Percentiles rank a stretch among this genome's conserved stretches.
These are phyloP conservation scores for Aspergillus pseudoterreus DNA, from an alignment of 2,329 filamentous ascomycete genomes.

Conservation along the genomic window DNA sequence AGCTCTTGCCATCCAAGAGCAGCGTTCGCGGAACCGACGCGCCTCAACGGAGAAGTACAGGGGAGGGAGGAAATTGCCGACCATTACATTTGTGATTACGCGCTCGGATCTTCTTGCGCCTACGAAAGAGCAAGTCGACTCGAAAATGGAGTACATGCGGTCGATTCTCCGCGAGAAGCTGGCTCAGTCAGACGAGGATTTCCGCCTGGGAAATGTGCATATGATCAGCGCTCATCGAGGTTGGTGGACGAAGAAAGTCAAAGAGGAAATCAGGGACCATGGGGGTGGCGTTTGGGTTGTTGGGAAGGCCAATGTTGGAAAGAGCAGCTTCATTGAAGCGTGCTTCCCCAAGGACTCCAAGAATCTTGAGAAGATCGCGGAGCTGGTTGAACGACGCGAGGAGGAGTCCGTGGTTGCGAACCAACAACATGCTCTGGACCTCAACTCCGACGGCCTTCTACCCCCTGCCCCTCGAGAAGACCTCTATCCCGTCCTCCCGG, in stretches of 20 bases:
- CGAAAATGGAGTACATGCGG: conserved; percentile 78
- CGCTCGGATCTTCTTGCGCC: conserved; percentile 81
- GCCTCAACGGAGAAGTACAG: conserved; percentile 64
- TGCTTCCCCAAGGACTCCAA: conserved; percentile 74
- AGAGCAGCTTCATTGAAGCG: conserved; percentile 83
- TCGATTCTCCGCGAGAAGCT: conserved; percentile 74
- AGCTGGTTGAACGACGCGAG: conserved; percentile 29
- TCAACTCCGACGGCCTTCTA: conserved; percentile 54
- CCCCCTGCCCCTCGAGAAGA: conserved; percentile 72
- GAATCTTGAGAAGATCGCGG: conserved; percentile 38
- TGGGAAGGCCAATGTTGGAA: conserved; percentile 97
- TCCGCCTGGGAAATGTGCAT: conserved; percentile 82
- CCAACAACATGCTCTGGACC: conserved; percentile 13
- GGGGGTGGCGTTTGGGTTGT: conserved; percentile 93
- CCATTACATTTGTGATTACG: conserved; percentile 88
- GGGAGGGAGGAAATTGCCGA: conserved; percentile 67
- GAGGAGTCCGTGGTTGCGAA: conserved; percentile 15
- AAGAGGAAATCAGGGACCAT: conserved; percentile 77
- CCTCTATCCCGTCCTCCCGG: conserved; percentile 76
- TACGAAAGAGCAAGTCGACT: conserved; percentile 77
- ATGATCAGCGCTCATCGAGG: conserved; percentile 80
- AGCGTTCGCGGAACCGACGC: conserved; percentile 77
- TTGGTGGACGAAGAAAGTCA: conserved; percentile 89
- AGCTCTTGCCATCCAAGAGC: conserved; percentile 65
- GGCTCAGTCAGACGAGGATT: conserved; percentile 60